Conservation (phyloP, 1,284 basidiomycete species). For the Cryptococcus deneoformans region DNA sequence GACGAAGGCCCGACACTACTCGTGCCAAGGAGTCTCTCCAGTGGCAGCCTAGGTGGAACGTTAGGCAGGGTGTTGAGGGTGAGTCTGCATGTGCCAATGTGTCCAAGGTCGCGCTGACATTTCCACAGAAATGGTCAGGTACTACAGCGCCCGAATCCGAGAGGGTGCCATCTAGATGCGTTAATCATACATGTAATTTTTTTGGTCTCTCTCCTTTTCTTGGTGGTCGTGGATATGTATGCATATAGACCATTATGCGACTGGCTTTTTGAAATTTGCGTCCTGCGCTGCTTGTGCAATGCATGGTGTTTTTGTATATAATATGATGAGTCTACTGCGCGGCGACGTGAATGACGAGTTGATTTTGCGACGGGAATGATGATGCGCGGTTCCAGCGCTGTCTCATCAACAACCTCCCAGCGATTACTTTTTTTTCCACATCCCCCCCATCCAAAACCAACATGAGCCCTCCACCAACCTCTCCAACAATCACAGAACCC, state of each 20-base stretch:
- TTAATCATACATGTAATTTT: not conserved
- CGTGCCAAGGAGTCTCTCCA: conserved; percentile 78
- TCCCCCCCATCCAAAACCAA: too few relatives aligned
- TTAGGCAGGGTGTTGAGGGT: conserved; percentile 42
- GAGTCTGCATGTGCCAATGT: not conserved
- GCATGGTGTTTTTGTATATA: not conserved
- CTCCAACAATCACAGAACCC: too few relatives aligned
- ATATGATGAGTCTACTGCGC: too few relatives aligned
- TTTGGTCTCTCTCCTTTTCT: not conserved
- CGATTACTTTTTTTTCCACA: not conserved
- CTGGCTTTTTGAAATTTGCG: too few relatives aligned
- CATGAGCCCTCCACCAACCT: too few relatives aligned
- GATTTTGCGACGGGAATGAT: too few relatives aligned
- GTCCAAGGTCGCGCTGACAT: not conserved
- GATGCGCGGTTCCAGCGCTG: not conserved
- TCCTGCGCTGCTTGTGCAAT: not conserved
- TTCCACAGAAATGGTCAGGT: conserved; percentile 26
- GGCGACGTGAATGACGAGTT: too few relatives aligned
- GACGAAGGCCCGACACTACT: conserved; percentile 86
- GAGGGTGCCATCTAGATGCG: conserved; percentile 26
- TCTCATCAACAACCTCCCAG: not conserved
- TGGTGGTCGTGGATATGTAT: not conserved
- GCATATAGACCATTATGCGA: not conserved
- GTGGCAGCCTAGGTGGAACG: conserved; percentile 84
- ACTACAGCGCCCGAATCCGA: conserved; percentile 24